Percentiles rank a stretch among this genome's conserved stretches.
These are phyloP conservation scores for Combretum micranthum DNA, from an alignment of 345 rosid species.

Conservation along the genomic window DNA sequence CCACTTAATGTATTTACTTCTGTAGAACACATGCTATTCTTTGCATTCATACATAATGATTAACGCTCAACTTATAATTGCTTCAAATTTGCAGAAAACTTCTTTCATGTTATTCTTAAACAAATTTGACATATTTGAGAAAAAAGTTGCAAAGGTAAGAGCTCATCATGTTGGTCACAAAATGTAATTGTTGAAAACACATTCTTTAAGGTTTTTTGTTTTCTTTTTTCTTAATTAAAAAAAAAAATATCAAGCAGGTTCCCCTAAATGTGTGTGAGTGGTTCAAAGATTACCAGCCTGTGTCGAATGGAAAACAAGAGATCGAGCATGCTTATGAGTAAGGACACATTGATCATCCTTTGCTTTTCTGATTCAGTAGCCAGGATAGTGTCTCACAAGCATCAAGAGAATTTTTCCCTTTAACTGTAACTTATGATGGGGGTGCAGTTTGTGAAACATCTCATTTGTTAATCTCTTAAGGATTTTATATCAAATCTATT, in stretches of 20 bases:
- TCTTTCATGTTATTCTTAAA: conserved; percentile 95
- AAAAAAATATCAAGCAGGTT: conserved; percentile 57
- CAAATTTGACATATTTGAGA: conserved; percentile 96
- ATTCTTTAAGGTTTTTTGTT: conserved; percentile 1
- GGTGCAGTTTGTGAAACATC: not conserved
- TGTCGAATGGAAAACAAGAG: conserved; percentile 87
- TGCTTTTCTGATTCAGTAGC: not conserved
- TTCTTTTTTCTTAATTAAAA: conserved; percentile 7
- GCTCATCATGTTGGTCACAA: not conserved
- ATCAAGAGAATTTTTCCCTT: not conserved
- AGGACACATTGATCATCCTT: conserved; percentile 15
- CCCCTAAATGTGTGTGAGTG: conserved; percentile 84
- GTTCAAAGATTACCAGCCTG: conserved; percentile 93
- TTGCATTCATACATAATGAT: not conserved
- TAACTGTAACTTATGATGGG: not conserved
- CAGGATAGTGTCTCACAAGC: not conserved
- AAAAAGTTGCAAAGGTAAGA: conserved; percentile 82
- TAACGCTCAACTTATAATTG: not conserved
- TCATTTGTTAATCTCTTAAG: not conserved
- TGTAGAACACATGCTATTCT: not conserved
- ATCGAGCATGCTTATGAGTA: conserved; percentile 95
- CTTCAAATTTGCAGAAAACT: conserved; percentile 66
- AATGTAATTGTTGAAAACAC: not conserved
- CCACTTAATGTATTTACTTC: conserved; percentile 4
- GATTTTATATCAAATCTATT: not conserved